Percentiles rank a stretch among this genome's conserved stretches.
Conservation (phyloP, 2,329 filamentous ascomycete genomes). For the Plenodomus lindquistii region DNA sequence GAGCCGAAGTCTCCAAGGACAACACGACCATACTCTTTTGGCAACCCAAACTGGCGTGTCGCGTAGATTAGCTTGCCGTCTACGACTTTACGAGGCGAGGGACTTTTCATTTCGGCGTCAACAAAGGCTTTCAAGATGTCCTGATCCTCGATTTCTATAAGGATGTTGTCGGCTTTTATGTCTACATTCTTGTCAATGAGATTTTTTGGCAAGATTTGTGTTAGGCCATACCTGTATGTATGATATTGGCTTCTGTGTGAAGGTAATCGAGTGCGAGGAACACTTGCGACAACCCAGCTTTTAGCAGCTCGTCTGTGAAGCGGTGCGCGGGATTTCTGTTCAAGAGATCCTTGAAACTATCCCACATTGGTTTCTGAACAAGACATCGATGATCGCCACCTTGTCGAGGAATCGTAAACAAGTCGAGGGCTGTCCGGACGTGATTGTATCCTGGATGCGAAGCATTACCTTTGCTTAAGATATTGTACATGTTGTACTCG, state of each 20-base stretch:
- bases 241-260: constrained; percentile 49
- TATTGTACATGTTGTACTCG: constrained; percentile 11
- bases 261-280: constrained; percentile 50
- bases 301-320: constrained; percentile 47
- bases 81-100: constrained; percentile 45
- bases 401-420: constrained; percentile 33
- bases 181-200: constrained; percentile 29
- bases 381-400: constrained; percentile 43
- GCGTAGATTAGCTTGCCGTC: constrained; percentile 40
- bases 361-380: constrained; percentile 47
- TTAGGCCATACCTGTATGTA: constrained; percentile 48
- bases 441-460: constrained; percentile 35
- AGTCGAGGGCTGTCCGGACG: constrained; percentile 38
- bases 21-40: constrained; percentile 36
- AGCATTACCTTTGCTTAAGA: constrained; percentile 8
- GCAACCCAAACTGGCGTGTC: constrained; percentile 40
- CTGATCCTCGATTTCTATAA: constrained; percentile 43
- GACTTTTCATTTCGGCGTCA: constrained; percentile 39
- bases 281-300: constrained; percentile 41
- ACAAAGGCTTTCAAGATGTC: constrained; percentile 42
- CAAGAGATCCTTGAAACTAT: constrained; percentile 47
- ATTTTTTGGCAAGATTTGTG: background rate
- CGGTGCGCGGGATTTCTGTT: constrained; percentile 43
- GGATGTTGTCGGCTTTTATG: constrained; percentile 51
- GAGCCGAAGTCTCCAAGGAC: constrained; percentile 38